Evolutionary conservation across 2,329 filamentous ascomycete species (phyloP), one percentile per base, ranked within the genome.

Genomic region (Sporothrix inflata): DNA sequence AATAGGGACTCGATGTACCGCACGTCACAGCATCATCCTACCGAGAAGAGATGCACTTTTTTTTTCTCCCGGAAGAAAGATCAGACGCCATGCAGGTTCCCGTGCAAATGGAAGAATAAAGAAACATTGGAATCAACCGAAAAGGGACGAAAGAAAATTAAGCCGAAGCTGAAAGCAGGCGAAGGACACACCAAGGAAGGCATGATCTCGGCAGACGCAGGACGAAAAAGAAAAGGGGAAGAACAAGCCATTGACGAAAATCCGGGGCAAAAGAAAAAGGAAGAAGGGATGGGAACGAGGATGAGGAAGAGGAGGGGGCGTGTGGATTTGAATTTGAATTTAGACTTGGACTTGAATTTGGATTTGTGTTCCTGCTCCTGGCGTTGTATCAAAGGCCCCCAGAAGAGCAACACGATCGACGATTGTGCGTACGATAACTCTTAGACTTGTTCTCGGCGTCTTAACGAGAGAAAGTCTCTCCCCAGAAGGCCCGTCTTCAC

Each of bases 181-280:
- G 27, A 34, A 30, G 49, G 14, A 6, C 30, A n/a, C 7, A n/a
- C 53, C 27, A 66, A 49, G 14, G 61, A 27, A 55, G 53, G 27
- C 42, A 65, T 51, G 27, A 51, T 49, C 45, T 67, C 45, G 65
- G 27, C 45, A 67, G 45, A 67, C 42, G 65, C 45, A 66, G 27
- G 57, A 65, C 42, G 34, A 65, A 42, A 51, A 45, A 34, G 21
- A 49, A 42, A 53, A 70, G 19, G 42, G 27, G 14, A 40, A 42
- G 34, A 65, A 66, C 63, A 51, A 71, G 69, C 69, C 57, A 65
- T 70, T 51, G 60, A 65, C 24, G 57, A 71, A 63, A 71, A 65
- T 71, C 69, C 69, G 57, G 69, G 69, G 69, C 57, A 71, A 65
- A 53, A 69, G 47, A 40, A 27, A 8, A 30, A 9, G 21, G 38